Percentiles rank a stretch among this genome's conserved stretches.
phyloP scores from a whole-genome alignment of 2,329 filamentous ascomycete genomes.

The Neurospora sp. region DNA sequence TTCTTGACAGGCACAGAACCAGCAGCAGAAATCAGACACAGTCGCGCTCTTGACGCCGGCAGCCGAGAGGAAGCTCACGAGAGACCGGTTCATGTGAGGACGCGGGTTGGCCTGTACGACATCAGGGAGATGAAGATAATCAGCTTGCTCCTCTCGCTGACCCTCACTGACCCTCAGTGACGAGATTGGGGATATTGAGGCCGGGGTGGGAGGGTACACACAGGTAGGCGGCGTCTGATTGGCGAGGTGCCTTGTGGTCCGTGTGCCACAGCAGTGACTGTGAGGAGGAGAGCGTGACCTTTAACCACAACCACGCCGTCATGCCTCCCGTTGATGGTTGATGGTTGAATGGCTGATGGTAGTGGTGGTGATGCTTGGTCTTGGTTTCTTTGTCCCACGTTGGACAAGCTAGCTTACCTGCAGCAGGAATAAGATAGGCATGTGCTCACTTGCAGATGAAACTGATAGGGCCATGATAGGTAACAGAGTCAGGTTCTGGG shows the following conservation, averaged over 20 bases:
- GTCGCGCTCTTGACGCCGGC: background rate
- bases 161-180: background rate
- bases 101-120: background rate
- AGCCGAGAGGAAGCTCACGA: background rate
- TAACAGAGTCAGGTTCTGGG: background rate
- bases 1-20: background rate
- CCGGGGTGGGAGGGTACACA: background rate
- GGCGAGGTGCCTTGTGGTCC: background rate
- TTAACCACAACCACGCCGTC: background rate
- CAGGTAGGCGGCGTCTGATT: background rate
- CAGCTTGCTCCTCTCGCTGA: background rate
- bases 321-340: background rate
- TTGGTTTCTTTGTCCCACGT: background rate
- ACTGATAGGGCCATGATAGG: background rate
- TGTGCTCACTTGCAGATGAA: background rate
- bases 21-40: background rate
- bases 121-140: background rate
- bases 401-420: background rate
- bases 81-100: background rate
- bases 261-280: background rate
- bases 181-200: background rate
- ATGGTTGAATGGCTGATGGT: background rate
- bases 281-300: background rate
- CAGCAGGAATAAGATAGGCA: background rate
- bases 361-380: background rate